Percentiles rank a stretch among this genome's conserved stretches.
Evolutionary conservation across 2,329 filamentous ascomycete genomes (phyloP).

Genomic region (Sarocladiaceae sp.): DNA sequence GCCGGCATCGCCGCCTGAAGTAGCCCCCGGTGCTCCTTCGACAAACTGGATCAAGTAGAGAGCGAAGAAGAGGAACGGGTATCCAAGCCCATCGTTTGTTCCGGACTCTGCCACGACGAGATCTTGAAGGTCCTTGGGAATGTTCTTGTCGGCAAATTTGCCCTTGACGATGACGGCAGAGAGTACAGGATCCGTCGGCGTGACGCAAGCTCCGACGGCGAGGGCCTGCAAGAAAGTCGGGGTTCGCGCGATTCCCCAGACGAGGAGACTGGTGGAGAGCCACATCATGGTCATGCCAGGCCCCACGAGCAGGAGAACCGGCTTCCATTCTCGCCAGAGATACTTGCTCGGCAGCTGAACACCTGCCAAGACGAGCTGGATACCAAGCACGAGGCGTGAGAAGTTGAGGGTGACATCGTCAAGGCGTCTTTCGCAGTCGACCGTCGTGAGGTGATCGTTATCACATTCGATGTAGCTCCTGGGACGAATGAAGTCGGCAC

Average conservation of each 20-base stretch:
- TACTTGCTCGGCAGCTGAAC: slow-evolving; percentile 84
- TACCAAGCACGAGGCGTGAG: slow-evolving; percentile 77
- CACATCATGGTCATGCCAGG: slow-evolving; percentile 86
- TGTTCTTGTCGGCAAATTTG: slow-evolving; percentile 86
- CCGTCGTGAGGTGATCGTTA: no score
- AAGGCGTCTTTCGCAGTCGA: no score
- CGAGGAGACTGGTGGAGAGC: slow-evolving; percentile 69
- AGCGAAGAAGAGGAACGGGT: slow-evolving; percentile 40
- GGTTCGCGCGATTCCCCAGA: slow-evolving; percentile 70
- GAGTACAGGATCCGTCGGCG: slow-evolving; percentile 82
- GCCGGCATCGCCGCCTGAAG: slow-evolving; percentile 31
- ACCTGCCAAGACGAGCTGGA: slow-evolving; percentile 83
- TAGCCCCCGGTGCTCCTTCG: slow-evolving; percentile 24
- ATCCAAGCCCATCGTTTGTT: slow-evolving; percentile 55
- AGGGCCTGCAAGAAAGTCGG: slow-evolving; percentile 72
- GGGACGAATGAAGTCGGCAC: slow-evolving; percentile 71
- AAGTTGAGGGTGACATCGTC: slow-evolving; percentile 76
- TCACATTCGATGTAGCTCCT: slow-evolving; percentile 39
- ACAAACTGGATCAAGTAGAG: slow-evolving; percentile 39
- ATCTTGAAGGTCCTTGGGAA: slow-evolving; percentile 73
- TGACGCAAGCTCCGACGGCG: slow-evolving; percentile 78
- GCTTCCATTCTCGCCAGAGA: slow-evolving; percentile 70
- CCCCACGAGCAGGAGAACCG: slow-evolving; percentile 67
- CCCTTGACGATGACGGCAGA: slow-evolving; percentile 90
- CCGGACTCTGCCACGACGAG: slow-evolving; percentile 72